These are phyloP conservation scores for Irpex lacteus DNA, from an alignment of 1,284 basidiomycete genomes.

Conservation along the genomic window DNA sequence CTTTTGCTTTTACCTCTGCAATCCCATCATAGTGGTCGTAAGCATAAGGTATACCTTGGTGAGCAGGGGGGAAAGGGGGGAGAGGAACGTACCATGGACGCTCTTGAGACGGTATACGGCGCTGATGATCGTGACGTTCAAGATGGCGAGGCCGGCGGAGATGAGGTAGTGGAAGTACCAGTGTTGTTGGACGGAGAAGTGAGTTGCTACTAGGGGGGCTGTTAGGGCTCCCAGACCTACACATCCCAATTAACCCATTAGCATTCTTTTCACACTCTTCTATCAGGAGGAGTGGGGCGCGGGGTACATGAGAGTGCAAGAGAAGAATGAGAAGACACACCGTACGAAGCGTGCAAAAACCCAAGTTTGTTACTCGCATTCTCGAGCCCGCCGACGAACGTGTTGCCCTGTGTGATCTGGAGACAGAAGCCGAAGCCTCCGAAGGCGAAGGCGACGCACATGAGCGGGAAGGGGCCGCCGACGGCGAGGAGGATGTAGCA, in stretches of 20 bases:
- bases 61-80: background rate
- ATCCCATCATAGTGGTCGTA: no score
- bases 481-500: conserved; percentile 46
- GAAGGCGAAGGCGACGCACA: conserved; percentile 56
- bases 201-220: conserved; percentile 66
- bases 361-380: conserved; percentile 49
- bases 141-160: conserved; percentile 52
- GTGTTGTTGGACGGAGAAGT: conserved; percentile 50
- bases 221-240: conserved; percentile 67
- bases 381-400: conserved; percentile 46
- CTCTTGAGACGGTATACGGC: conserved; percentile 49
- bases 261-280: no score
- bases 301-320: no score
- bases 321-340: no score
- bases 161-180: conserved; percentile 65
- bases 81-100: conserved; percentile 43
- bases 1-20: conserved; percentile 29
- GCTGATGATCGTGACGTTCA: conserved; percentile 38
- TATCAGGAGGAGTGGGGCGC: no score
- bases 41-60: no score
- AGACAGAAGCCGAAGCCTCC: conserved; percentile 54
- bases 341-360: conserved; percentile 50
- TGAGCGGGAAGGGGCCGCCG: conserved; percentile 65
- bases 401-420: conserved; percentile 57
- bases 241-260: no score